Evolutionary conservation across 2,329 filamentous ascomycete genomes (phyloP), one percentile per base, ranked within the genome.

Genomic region (Ophiosphaerella korrae): DNA sequence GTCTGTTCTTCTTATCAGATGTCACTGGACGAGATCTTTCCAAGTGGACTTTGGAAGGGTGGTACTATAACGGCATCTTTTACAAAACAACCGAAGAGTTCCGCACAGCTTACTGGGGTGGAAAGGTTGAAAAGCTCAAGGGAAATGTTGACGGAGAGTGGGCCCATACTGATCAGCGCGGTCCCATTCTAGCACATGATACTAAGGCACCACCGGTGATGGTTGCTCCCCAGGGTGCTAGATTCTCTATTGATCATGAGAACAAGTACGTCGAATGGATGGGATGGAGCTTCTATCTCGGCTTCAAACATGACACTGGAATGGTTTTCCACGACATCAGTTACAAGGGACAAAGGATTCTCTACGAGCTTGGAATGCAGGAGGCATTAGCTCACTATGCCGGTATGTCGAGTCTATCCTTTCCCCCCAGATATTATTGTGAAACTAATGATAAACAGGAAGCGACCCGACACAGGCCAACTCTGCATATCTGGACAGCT

Each of bases 341-440:
- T 12, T 82, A 77, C 71, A 79, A 81, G 56, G 80, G 79, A 12
- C 72, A 82, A 49, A 70, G 79, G 5, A 65, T 84, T 4, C 66
- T 84, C 12, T 84, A 83, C 45, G 81, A 84, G 23, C 44, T 52
- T 21, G 75, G 77, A 3, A 66, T 84, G 0, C 78, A 83, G 62
- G 80, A 84, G 60, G 80, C 80, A 0, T 65, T 82, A 8, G 76
- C 80, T 1, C 78, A 81, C 50, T 82, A 82, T 45, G 79, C 78
- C 2, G 23, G 31, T 42, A 29, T 31, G 39, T 42, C 39, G n/a
- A 16, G 13, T 31, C 13, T 9, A 14, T 9, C 7, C 9, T 12
- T 3, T 16, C 6, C 7, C 5, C 14, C 6, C 7, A 18, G 16
- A 11, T 14, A 40, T 11, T 26, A 34, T 34, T 13, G 13, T 6